Evolutionary conservation across 768 basidiomycete species (phyloP), one percentile per base, ranked within the genome.

Genomic region (Lactarius hengduanensis): DNA sequence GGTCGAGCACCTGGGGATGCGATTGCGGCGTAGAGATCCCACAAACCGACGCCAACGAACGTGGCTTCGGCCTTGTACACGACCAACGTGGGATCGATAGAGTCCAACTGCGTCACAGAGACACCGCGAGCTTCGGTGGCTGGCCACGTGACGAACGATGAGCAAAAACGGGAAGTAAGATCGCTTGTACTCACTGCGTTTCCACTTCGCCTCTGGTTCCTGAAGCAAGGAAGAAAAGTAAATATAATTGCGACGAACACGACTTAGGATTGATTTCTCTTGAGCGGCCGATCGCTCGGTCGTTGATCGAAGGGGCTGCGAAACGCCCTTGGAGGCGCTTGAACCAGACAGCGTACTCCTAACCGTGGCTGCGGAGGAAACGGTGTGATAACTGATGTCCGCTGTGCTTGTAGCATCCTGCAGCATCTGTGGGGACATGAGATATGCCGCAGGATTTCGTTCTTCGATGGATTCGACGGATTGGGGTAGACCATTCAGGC

Each of bases 161-260:
- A 62, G 67, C 47, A 65, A 16, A 56, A 45, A 47, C 58, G 20
- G 36, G 55, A 41, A 40, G 58, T 69, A 59, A 69, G 61, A 64
- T 47, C 22, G 70, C n/a, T 66, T 66, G 34, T 26, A 79, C 88
- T 72, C 76, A 93, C 91, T 92, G 73, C 88, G 82, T 73, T 88
- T 88, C 96, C 96, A 99, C 76, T 99, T 99, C 3, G 94, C 94
- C 76, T 98, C 95, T 0, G 97, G 97, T 72, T 98, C 96, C 76
- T 98, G 97, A 58, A 99, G 77, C 57, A 99, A 80, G 0, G 96
- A 97, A 1, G 96, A 96, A 76, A 99, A 98, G 77, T 98, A 98
- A 61, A 98, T 98, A 72, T 99, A 99, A 75, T 92, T 96, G 66
- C 97, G 83, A 73, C 88, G 85, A 26, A 98, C 92, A 69, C 94